phyloP scores from a whole-genome alignment of 768 basidiomycete genomes.

The Russula abietina region DNA sequence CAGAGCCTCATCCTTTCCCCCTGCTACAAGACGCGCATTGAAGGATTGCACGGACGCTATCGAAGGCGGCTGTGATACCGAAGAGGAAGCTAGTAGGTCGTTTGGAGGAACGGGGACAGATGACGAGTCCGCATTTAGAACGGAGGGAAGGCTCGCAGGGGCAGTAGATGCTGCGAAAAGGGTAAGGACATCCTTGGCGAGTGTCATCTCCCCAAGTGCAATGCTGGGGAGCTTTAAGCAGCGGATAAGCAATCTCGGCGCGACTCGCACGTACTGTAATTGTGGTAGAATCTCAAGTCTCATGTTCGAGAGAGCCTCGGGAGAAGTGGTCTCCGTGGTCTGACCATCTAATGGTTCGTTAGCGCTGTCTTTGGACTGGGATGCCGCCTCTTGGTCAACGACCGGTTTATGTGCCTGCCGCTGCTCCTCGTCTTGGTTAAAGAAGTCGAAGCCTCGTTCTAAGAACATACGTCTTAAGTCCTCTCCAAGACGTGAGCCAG shows the following conservation, averaged over 20 bases:
- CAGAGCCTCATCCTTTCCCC: constrained; percentile 75
- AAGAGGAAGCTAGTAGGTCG: constrained; percentile 48
- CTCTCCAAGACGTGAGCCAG: constrained; percentile 53
- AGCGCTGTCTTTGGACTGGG: constrained; percentile 30
- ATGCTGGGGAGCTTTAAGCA: constrained; percentile 38
- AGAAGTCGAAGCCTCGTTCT: constrained; percentile 73
- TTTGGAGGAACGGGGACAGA: constrained; percentile 12
- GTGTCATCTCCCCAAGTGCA: constrained; percentile 74
- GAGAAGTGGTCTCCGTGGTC: constrained; percentile 51
- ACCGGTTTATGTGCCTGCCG: constrained; percentile 16
- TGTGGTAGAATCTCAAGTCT: constrained; percentile 64
- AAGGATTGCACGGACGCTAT: constrained; percentile 58
- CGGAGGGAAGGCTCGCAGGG: neutral
- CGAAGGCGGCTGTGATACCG: constrained; percentile 53
- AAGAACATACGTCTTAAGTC: constrained; percentile 62
- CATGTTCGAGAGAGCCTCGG: constrained; percentile 70
- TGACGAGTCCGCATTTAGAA: neutral
- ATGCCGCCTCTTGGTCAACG: constrained; percentile 26
- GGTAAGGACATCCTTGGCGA: constrained; percentile 64
- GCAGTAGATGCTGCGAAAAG: constrained; percentile 43
- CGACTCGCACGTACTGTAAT: constrained; percentile 51
- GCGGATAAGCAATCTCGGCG: neutral
- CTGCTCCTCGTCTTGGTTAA: constrained; percentile 43
- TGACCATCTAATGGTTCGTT: constrained; percentile 30
- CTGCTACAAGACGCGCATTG: constrained; percentile 63